Evolutionary conservation across 192 early-diverging fungal genomes (phyloP).

Genomic region (Backusella liffmaniae): DNA sequence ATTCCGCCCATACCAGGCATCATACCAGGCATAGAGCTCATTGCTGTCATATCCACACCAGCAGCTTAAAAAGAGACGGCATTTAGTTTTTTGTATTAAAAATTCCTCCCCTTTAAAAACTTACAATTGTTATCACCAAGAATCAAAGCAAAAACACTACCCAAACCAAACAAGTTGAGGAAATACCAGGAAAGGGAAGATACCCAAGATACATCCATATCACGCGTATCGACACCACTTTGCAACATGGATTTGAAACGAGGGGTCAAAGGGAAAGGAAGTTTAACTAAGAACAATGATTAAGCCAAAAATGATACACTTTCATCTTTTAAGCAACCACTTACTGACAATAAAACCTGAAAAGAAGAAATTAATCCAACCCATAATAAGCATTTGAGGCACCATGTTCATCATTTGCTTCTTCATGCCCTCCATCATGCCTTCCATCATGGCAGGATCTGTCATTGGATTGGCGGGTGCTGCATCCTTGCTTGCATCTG

Average conservation of each 20-base stretch:
- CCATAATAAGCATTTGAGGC: constrained; percentile 99
- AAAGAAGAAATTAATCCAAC: constrained; percentile 99
- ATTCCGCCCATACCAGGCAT: constrained; percentile 58
- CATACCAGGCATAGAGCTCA: constrained; percentile 78
- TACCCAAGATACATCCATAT: constrained; percentile 99
- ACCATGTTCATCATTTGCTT: constrained; percentile 96
- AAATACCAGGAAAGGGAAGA: constrained; percentile 99
- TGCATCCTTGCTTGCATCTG: constrained; percentile 54
- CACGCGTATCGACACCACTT: constrained; percentile 88
- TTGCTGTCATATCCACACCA: constrained; percentile 91
- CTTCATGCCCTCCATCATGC: constrained; percentile 98
- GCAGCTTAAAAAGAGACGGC: constrained; percentile 37
- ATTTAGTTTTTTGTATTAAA: neutral
- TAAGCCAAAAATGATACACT: neutral
- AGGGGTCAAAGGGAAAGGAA: constrained; percentile 94
- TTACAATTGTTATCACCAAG: constrained; percentile 87
- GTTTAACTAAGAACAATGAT: constrained; percentile 63
- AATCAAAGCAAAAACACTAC: constrained; percentile 88
- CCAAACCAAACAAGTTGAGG: constrained; percentile 93
- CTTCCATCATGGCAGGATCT: constrained; percentile 91
- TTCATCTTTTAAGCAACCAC: constrained; percentile 22
- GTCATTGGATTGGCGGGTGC: constrained; percentile 79
- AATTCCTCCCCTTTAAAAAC: neutral
- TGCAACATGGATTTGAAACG: constrained; percentile 99
- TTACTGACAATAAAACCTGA: constrained; percentile 93